phyloP scores from a whole-genome alignment of 306 rosid genomes.

The Echinosophora koreensis region DNA sequence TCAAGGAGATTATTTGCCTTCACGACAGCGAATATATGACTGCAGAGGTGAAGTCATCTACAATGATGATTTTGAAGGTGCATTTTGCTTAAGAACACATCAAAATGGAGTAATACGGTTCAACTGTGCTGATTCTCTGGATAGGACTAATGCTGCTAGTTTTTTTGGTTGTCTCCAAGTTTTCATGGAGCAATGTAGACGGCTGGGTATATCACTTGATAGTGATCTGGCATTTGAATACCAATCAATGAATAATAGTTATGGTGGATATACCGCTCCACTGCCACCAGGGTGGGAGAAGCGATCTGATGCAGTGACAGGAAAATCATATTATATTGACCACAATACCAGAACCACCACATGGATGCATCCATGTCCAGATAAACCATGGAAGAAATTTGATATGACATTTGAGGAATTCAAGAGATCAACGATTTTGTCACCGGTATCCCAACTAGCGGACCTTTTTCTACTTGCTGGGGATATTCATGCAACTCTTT shows the following conservation, averaged over 20 bases:
- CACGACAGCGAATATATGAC: conserved; percentile 76
- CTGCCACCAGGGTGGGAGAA: conserved; percentile 99
- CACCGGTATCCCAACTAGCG: conserved; percentile 90
- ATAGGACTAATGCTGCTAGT: conserved; percentile 99
- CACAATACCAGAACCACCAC: conserved; percentile 98
- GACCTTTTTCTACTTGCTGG: conserved; percentile 98
- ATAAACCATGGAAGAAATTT: conserved; percentile 99
- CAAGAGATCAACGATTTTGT: conserved; percentile 87
- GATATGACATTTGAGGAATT: conserved; percentile 98
- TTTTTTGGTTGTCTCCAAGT: conserved; percentile 95
- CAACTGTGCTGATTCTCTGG: conserved; percentile 99
- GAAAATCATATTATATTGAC: conserved; percentile 87
- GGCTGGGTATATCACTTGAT: conserved; percentile 93
- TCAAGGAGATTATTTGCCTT: conserved; percentile 97
- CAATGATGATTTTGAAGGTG: conserved; percentile 79
- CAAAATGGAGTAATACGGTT: conserved; percentile 95
- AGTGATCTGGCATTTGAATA: conserved; percentile 75
- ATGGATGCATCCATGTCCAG: conserved; percentile 99
- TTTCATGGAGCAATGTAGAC: conserved; percentile 97
- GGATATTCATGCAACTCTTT: conserved; percentile 97
- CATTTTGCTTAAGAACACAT: conserved; percentile 88
- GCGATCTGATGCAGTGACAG: conserved; percentile 92
- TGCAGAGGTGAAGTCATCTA: conserved; percentile 88
- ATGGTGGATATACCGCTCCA: conserved; percentile 89
- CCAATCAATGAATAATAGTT: conserved; percentile 64